Percentiles rank a stretch among this genome's conserved stretches.
Evolutionary conservation across 2,329 filamentous ascomycete species (phyloP).

Genomic region (Fusarium mexicanum): DNA sequence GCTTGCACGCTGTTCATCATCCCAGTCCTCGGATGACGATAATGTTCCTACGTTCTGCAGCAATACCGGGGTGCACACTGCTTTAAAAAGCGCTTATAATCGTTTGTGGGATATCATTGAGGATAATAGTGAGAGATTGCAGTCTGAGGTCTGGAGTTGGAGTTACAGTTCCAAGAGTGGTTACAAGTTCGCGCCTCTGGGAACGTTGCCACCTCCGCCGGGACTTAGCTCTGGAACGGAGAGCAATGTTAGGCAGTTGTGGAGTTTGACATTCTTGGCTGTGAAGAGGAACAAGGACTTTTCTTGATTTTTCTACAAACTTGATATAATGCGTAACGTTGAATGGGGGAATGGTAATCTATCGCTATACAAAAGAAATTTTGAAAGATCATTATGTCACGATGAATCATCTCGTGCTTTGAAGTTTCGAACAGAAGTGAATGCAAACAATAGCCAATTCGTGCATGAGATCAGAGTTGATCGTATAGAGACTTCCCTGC

Average conservation of each 20-base stretch:
- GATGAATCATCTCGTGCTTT: not conserved
- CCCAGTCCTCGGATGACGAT: not conserved
- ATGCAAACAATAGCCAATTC: no score
- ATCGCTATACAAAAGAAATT: fast-evolving
- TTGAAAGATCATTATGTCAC: no score
- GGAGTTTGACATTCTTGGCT: constrained; percentile 34
- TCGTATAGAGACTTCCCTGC: not conserved
- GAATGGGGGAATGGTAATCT: not conserved
- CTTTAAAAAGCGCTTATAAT: constrained; percentile 63
- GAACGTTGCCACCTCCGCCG: constrained; percentile 27
- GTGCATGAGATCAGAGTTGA: not conserved
- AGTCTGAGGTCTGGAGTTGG: constrained; percentile 72
- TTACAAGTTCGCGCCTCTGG: constrained; percentile 38
- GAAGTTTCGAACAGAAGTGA: no score
- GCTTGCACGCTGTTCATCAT: constrained; percentile 58
- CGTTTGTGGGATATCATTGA: constrained; percentile 70
- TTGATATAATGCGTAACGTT: no score
- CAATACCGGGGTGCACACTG: constrained; percentile 55
- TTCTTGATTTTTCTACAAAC: not conserved
- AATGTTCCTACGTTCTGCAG: constrained; percentile 60
- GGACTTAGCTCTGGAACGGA: constrained; percentile 22
- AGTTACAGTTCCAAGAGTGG: constrained; percentile 50
- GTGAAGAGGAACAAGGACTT: constrained; percentile 15
- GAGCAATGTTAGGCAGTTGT: constrained; percentile 33
- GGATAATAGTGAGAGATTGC: constrained; percentile 59